Percentiles rank a stretch among this genome's conserved stretches.
Conservation (phyloP, 2,329 filamentous ascomycete species). For the Monosporascus sp. region DNA sequence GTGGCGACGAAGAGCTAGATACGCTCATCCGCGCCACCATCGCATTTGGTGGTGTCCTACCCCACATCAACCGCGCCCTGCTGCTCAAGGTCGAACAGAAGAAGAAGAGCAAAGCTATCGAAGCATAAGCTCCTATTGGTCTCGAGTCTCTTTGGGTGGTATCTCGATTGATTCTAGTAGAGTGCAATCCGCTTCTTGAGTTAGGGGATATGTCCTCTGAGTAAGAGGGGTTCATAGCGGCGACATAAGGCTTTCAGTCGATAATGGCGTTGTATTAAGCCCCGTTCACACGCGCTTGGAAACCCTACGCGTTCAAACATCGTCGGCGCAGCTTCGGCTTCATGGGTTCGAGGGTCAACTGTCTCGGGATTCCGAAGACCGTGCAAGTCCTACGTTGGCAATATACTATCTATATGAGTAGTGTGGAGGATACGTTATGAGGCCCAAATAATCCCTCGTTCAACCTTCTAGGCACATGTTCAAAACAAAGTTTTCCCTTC, state of each 20-base stretch:
- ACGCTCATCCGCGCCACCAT: constrained; percentile 97
- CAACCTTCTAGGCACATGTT: neutral
- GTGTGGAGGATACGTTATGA: neutral
- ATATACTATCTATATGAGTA: neutral
- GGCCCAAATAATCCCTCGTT: neutral
- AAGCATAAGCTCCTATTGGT: constrained; percentile 29
- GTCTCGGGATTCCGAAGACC: neutral
- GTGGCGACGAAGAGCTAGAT: constrained; percentile 96
- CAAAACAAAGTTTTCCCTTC: neutral
- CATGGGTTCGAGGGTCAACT: no score
- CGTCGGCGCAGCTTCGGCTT: neutral
- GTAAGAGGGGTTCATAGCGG: neutral
- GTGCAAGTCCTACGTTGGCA: neutral
- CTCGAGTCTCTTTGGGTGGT: neutral
- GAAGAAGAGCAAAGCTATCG: constrained; percentile 68
- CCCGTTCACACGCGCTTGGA: neutral
- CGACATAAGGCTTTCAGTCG: neutral
- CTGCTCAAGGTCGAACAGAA: constrained; percentile 95
- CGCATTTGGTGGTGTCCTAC: constrained; percentile 94
- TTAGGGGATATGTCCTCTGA: neutral
- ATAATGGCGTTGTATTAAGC: neutral
- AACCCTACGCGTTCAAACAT: neutral
- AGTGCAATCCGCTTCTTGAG: neutral
- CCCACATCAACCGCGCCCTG: constrained; percentile 96
- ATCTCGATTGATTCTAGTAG: neutral